These are phyloP conservation scores for Fusarium vanettenii DNA, from an alignment of 2,329 filamentous ascomycete species.

Conservation along the genomic window DNA sequence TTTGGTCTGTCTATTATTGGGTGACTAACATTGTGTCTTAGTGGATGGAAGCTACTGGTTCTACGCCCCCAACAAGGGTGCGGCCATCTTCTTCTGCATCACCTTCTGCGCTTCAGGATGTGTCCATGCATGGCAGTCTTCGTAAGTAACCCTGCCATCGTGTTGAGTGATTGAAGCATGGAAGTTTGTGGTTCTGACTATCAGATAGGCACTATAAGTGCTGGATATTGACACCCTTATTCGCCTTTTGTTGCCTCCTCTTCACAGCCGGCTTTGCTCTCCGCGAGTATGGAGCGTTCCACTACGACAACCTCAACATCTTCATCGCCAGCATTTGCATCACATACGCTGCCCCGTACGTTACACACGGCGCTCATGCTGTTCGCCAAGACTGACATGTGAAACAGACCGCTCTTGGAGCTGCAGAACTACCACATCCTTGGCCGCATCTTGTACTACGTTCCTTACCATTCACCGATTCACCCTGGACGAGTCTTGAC, in stretches of 20 bases:
- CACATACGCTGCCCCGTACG: constrained; percentile 51
- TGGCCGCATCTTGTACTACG: constrained; percentile 66
- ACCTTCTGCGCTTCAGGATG: constrained; percentile 53
- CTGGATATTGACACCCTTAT: constrained; percentile 66
- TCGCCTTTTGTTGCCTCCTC: constrained; percentile 64
- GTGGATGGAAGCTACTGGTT: constrained; percentile 58
- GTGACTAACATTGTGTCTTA: constrained; percentile 31
- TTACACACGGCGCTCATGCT: not conserved
- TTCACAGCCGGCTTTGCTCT: constrained; percentile 68
- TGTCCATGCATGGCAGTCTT: constrained; percentile 56
- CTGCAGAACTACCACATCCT: constrained; percentile 72
- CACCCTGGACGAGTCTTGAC: constrained; percentile 58
- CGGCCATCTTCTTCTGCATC: constrained; percentile 59
- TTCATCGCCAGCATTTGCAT: constrained; percentile 51
- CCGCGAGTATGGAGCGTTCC: constrained; percentile 47
- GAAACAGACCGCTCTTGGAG: constrained; percentile 65
- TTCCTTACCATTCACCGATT: constrained; percentile 67
- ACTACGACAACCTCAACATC: constrained; percentile 46
- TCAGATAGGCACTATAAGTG: constrained; percentile 62
- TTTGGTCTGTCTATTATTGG: not conserved
- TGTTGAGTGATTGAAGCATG: not conserved
- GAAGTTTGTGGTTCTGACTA: not conserved
- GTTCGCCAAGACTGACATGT: constrained; percentile 1
- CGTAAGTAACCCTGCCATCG: constrained; percentile 52
- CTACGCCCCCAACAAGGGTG: constrained; percentile 60